Evolutionary conservation across 2,329 filamentous ascomycete species (phyloP), one percentile per base, ranked within the genome.

Genomic region (Xylaria sp.): DNA sequence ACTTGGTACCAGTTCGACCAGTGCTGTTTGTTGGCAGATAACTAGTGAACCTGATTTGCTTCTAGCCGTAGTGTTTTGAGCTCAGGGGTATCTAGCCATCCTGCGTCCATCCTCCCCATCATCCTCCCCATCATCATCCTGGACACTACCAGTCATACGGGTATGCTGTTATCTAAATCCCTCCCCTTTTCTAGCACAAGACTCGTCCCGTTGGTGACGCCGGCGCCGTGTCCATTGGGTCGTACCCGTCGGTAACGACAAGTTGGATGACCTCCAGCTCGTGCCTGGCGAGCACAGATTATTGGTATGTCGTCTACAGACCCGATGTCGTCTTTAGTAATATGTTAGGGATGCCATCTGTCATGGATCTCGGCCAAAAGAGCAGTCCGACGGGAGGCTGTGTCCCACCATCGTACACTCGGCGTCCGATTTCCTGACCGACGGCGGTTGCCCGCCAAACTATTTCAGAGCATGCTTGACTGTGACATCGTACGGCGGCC

Each of bases 341-440:
- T 12, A 67, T 67, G 65, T 63, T 67, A 44, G 58, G 65, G n/a
- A 65, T 67, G 65, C 60, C 65, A 2, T 65, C 65, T 6, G 60
- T 67, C 10, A 67, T 46, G 13, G 48, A 67, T 55, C 12, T 37
- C 6, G 60, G 60, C 15, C 65, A 59, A 48, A 12, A 8, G 18
- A 65, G 60, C 46, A 65, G 7, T 54, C 61, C 65, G 15, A 65
- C 54, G 3, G 65, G 65, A 50, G 65, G 61, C 39, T 67, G 65
- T 18, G 65, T 65, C 3, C 65, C 61, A n/a, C 54, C 52, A 10
- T 64, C 60, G 15, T 67, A 67, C 65, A 1, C 60, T 67, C 4
- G 55, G 61, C 23, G 60, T 67, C 65, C 60, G 13, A n/a, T n/a
- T 67, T 60, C 12, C 37, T 65, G 7, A 64, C 65, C 8, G 52